Percentiles rank a stretch among this genome's conserved stretches.
Evolutionary conservation across 2,329 filamentous ascomycete species (phyloP).

Genomic region (Corynespora cassiicola): DNA sequence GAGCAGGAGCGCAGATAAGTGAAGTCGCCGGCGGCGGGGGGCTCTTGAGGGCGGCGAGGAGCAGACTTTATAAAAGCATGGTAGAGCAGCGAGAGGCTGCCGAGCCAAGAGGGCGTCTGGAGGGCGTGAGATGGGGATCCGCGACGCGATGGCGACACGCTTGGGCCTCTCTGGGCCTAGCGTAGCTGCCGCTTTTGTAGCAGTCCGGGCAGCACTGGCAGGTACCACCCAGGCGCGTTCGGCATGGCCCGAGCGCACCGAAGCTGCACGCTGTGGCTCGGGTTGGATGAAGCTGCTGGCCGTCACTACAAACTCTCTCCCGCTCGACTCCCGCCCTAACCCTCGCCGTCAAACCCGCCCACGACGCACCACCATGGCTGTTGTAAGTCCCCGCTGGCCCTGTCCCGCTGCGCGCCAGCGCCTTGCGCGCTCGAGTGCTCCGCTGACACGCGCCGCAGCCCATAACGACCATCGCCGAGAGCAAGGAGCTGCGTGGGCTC

Average conservation of each 20-base stretch:
- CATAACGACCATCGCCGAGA: constrained; percentile 88
- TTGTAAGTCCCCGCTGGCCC: constrained; percentile 25
- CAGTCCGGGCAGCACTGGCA: background rate
- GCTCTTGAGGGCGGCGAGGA: too few relatives aligned
- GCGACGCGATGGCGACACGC: too few relatives aligned
- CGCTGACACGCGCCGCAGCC: constrained; percentile 35
- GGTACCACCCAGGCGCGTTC: background rate
- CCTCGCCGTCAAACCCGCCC: constrained; percentile 2
- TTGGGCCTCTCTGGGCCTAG: too few relatives aligned
- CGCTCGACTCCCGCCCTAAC: constrained; percentile 7
- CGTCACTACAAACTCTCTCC: constrained; percentile 6
- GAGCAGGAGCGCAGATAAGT: too few relatives aligned
- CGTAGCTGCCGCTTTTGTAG: background rate
- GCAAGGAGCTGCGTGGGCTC: constrained; percentile 92
- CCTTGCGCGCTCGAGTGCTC: background rate
- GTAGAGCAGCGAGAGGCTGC: too few relatives aligned
- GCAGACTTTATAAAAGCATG: too few relatives aligned
- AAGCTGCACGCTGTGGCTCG: too few relatives aligned
- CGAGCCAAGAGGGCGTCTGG: too few relatives aligned
- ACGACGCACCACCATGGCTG: constrained; percentile 33
- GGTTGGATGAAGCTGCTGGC: background rate
- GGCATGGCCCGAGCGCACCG: background rate
- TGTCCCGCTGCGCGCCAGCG: too few relatives aligned
- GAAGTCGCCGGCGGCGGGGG: too few relatives aligned
- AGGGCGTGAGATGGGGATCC: too few relatives aligned